phyloP scores from a whole-genome alignment of 2,329 filamentous ascomycete species.

The Calonectria crousiana region DNA sequence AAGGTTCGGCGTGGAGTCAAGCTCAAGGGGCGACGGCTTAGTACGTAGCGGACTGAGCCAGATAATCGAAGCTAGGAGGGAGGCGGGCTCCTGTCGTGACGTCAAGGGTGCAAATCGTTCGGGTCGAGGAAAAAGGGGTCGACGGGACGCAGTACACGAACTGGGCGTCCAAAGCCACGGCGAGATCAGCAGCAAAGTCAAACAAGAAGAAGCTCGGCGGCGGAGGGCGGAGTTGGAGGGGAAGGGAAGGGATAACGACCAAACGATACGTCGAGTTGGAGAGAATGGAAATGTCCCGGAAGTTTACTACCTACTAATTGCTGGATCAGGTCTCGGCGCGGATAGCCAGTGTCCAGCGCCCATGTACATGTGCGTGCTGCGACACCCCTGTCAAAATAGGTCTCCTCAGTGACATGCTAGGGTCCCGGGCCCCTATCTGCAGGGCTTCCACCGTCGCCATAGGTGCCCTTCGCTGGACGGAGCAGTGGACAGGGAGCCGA shows the following conservation, averaged over 20 bases:
- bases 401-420: conserved; percentile 14
- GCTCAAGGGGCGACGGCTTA: conserved; percentile 21
- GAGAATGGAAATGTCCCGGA: conserved; percentile 24
- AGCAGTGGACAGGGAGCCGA: background rate
- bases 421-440: conserved; percentile 10
- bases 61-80: conserved; percentile 18
- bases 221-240: background rate
- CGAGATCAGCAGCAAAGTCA: conserved; percentile 1
- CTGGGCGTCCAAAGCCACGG: background rate
- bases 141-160: background rate
- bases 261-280: conserved; percentile 28
- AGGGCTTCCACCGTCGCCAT: background rate
- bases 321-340: background rate
- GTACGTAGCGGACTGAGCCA: conserved; percentile 18
- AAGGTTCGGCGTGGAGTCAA: conserved; percentile 37
- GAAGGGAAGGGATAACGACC: conserved; percentile 11
- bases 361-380: conserved; percentile 5
- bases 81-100: conserved; percentile 34
- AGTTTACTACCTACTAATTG: conserved; percentile 14
- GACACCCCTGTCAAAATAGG: conserved; percentile 14
- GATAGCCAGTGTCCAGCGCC: conserved; percentile 11
- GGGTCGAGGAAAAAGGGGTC: conserved; percentile 14
- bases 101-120: conserved; percentile 34
- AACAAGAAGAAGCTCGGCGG: background rate
- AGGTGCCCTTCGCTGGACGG: background rate